A percentile compares a stretch with the other conserved stretches of the same genome.
These are phyloP conservation scores for Phaeoacremonium minimum DNA, from an alignment of 2,329 filamentous ascomycete species.

Conservation along the genomic window DNA sequence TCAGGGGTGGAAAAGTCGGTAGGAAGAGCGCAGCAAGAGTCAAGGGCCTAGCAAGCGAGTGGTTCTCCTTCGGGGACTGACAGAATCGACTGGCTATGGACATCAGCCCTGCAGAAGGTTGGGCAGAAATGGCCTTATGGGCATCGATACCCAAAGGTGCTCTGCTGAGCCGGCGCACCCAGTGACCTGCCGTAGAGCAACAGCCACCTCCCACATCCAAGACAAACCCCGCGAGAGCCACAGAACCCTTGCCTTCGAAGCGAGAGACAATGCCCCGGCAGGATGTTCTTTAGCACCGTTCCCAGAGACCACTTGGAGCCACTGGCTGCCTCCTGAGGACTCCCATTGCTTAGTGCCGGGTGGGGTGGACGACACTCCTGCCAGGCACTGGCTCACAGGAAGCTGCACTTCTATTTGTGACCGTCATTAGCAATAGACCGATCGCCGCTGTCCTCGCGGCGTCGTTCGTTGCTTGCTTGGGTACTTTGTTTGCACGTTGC, in stretches of 20 bases:
- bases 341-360: neutral
- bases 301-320: neutral
- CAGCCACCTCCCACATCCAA: neutral
- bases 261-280: slow-evolving; percentile 4
- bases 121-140: slow-evolving; percentile 25
- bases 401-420: neutral
- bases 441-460: neutral
- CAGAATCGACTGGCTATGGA: slow-evolving; percentile 16
- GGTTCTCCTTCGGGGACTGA: slow-evolving; percentile 7
- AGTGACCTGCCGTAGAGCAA: neutral
- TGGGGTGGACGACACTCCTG: neutral
- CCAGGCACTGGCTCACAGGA: neutral
- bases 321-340: too few species aligned
- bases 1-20: neutral
- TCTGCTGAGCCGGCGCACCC: slow-evolving; percentile 1
- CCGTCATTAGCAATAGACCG: neutral
- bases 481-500: too few species aligned
- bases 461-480: too few species aligned
- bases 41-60: too few species aligned
- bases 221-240: neutral
- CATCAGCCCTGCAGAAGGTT: slow-evolving; percentile 18
- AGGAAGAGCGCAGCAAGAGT: slow-evolving; percentile 1
- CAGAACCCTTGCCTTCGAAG: neutral
- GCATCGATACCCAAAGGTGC: slow-evolving; percentile 23
- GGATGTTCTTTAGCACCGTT: neutral